Evolutionary conservation across 352 stramenopile genomes (phyloP).

Genomic region (Pythium pyrilobum): DNA sequence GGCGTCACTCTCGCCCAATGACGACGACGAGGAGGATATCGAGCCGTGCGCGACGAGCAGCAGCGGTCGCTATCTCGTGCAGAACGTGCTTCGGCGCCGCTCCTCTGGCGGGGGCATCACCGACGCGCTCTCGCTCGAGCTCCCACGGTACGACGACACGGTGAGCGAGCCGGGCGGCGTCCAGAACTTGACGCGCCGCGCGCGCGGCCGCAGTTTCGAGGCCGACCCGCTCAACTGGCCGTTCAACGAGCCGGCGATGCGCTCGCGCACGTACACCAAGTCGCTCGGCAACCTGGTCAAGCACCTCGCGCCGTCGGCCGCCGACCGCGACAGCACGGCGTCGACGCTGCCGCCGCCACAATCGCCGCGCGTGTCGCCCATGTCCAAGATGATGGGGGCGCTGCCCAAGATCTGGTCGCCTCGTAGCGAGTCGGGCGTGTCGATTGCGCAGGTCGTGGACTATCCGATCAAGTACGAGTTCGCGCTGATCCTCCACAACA

Average conservation of each 20-base stretch:
- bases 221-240: conserved; percentile 9
- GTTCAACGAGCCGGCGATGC: conserved; percentile 26
- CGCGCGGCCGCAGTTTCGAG: conserved; percentile 20
- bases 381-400: conserved; percentile 33
- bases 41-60: neutral
- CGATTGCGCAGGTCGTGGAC: conserved; percentile 27
- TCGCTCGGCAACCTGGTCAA: conserved; percentile 77
- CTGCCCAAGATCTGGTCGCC: conserved; percentile 69
- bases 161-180: conserved; percentile 15
- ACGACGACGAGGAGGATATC: conserved; percentile 2
- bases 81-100: neutral
- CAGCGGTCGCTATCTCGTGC: neutral
- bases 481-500: conserved; percentile 79
- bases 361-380: conserved; percentile 39
- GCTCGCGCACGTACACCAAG: conserved; percentile 69
- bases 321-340: conserved; percentile 15
- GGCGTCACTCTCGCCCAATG: neutral
- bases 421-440: conserved; percentile 39
- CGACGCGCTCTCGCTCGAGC: conserved; percentile 42
- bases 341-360: conserved; percentile 10
- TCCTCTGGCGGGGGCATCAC: conserved; percentile 20
- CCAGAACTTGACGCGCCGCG: conserved; percentile 15
- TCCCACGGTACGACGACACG: conserved; percentile 26
- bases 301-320: conserved; percentile 51
- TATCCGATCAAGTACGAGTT: conserved; percentile 84